These are phyloP conservation scores for Anacardium occidentale DNA, from an alignment of 345 rosid species.

Conservation along the genomic window DNA sequence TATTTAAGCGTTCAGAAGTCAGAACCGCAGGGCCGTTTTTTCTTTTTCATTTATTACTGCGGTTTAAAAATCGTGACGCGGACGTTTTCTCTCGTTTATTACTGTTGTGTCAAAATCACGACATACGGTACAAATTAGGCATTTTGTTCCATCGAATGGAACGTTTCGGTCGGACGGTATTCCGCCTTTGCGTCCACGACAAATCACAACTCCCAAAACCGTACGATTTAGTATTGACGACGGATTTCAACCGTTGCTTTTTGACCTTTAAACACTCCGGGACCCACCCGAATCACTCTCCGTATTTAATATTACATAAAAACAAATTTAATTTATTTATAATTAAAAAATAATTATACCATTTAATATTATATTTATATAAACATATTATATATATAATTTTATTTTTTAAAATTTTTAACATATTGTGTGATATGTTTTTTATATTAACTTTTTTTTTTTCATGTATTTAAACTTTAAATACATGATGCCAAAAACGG, in stretches of 20 bases:
- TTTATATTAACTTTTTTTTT: no score
- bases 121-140: not conserved
- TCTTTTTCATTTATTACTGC: no score
- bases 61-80: not conserved
- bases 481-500: no score
- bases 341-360: no score
- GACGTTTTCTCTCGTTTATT: not conserved
- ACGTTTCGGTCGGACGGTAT: not conserved
- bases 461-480: no score
- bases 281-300: not conserved
- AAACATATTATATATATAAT: no score
- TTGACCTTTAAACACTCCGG: not conserved
- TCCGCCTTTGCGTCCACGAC: not conserved
- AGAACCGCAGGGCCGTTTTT: not conserved
- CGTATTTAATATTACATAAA: no score
- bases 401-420: no score
- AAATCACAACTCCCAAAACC: not conserved
- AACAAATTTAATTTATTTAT: no score
- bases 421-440: no score
- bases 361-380: no score
- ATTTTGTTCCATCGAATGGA: not conserved
- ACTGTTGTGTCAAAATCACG: not conserved
- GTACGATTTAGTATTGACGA: not conserved
- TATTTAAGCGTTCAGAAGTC: not conserved
- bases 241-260: slow-evolving; percentile 2